Conservation (phyloP, 2,329 filamentous ascomycete genomes). For the Phialophora verrucosa region DNA sequence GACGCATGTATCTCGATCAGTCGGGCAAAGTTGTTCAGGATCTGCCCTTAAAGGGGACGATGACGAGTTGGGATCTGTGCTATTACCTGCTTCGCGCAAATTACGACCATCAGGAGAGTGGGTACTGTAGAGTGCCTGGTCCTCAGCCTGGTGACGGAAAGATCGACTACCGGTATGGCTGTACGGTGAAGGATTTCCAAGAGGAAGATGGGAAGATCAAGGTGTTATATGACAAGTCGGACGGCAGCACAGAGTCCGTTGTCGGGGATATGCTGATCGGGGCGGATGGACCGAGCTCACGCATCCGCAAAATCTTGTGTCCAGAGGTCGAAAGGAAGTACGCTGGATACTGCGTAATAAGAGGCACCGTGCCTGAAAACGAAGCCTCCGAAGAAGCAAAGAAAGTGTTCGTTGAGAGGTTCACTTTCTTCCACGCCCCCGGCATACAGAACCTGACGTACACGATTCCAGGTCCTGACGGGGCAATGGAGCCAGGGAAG, state of each 20-base stretch:
- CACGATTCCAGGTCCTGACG: slow-evolving; percentile 41
- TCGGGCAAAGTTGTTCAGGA: slow-evolving; percentile 30
- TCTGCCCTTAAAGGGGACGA: slow-evolving; percentile 33
- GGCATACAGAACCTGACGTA: slow-evolving; percentile 38
- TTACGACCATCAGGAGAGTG: slow-evolving; percentile 37
- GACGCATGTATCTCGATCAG: slow-evolving; percentile 32
- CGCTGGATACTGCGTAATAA: slow-evolving; percentile 51
- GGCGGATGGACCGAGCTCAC: slow-evolving; percentile 38
- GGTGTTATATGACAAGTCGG: slow-evolving; percentile 31
- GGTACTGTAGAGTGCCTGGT: slow-evolving; percentile 26
- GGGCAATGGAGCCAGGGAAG: slow-evolving; percentile 37
- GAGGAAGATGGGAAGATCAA: slow-evolving; percentile 31
- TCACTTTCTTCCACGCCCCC: slow-evolving; percentile 33
- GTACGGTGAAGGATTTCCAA: slow-evolving; percentile 31
- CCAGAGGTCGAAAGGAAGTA: slow-evolving; percentile 34
- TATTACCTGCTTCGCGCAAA: slow-evolving; percentile 40
- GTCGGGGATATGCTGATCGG: slow-evolving; percentile 37
- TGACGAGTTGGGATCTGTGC: slow-evolving; percentile 39
- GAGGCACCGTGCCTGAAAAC: slow-evolving; percentile 51
- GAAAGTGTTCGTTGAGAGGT: slow-evolving; percentile 31
- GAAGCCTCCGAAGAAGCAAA: slow-evolving; percentile 46
- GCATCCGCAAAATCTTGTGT: slow-evolving; percentile 35
- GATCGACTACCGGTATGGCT: slow-evolving; percentile 32
- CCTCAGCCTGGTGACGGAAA: slow-evolving; percentile 32
- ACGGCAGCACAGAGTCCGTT: slow-evolving; percentile 26